These are phyloP conservation scores for Leccinum subgranulosum DNA, from an alignment of 768 basidiomycete species.

Conservation along the genomic window DNA sequence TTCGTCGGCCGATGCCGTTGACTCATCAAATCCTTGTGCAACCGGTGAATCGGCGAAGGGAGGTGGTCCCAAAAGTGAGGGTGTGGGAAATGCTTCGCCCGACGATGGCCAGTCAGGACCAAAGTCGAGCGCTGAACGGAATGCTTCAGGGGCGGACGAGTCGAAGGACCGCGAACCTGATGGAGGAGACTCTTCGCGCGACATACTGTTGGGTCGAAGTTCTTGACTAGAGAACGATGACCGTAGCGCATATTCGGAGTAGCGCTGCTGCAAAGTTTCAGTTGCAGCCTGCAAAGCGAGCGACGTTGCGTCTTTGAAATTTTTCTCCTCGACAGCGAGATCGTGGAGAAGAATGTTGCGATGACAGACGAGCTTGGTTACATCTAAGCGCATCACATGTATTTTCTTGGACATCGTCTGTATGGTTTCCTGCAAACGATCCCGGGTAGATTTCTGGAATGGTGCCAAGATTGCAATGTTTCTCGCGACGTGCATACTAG, in stretches of 20 bases:
- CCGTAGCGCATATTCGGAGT: slow-evolving; percentile 24
- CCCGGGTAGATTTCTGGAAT: slow-evolving; percentile 81
- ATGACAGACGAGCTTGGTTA: slow-evolving; percentile 71
- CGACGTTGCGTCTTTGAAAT: slow-evolving; percentile 62
- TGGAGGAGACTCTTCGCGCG: slow-evolving; percentile 11
- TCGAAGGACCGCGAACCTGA: slow-evolving; percentile 33
- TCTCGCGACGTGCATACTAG: slow-evolving; percentile 67
- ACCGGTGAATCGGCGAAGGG: slow-evolving; percentile 36
- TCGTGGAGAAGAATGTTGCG: slow-evolving; percentile 73
- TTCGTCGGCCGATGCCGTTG: slow-evolving; percentile 29
- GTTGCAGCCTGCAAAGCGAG: slow-evolving; percentile 75
- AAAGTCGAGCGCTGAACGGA: slow-evolving; percentile 65
- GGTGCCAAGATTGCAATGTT: slow-evolving; percentile 86
- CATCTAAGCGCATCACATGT: slow-evolving; percentile 64
- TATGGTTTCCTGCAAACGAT: slow-evolving; percentile 61
- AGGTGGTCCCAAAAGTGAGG: slow-evolving; percentile 32
- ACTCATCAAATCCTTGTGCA: slow-evolving; percentile 28
- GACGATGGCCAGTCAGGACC: slow-evolving; percentile 46
- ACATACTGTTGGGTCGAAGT: slow-evolving; percentile 7
- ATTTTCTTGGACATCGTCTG: slow-evolving; percentile 64
- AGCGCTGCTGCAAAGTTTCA: slow-evolving; percentile 53
- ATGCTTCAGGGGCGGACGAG: slow-evolving; percentile 54
- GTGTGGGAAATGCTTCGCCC: slow-evolving; percentile 34
- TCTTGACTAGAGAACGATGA: slow-evolving; percentile 39
- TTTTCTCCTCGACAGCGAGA: slow-evolving; percentile 64